phyloP scores from a whole-genome alignment of 2,329 filamentous ascomycete genomes.

The Sporothrix dimorphospora region DNA sequence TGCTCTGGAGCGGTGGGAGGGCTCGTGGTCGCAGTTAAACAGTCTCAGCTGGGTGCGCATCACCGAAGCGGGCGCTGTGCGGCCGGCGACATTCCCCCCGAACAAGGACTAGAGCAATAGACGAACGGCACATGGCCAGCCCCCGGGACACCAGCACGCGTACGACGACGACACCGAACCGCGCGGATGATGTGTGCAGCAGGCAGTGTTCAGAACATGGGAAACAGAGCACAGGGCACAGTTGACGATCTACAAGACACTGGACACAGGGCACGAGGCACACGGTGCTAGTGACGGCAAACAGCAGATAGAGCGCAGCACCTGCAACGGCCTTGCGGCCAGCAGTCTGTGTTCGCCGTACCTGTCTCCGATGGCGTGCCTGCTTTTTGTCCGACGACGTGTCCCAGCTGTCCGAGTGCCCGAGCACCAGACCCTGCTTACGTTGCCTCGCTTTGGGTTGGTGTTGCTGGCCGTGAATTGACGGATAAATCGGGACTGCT shows the following conservation, averaged over 20 bases:
- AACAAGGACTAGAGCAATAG: conserved; percentile 39
- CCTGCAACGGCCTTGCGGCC: background rate
- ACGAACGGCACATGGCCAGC: background rate
- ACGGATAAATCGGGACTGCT: background rate
- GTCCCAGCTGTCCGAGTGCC: background rate
- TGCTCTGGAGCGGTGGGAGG: conserved; percentile 74
- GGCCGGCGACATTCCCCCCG: conserved; percentile 79
- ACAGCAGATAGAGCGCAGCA: background rate
- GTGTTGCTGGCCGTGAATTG: background rate
- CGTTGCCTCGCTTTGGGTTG: background rate
- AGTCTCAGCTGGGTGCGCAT: conserved; percentile 78
- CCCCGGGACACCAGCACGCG: background rate
- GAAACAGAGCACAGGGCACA: background rate
- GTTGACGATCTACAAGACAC: background rate
- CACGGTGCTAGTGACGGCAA: background rate
- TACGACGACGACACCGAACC: background rate
- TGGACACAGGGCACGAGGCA: background rate
- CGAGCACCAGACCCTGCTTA: background rate
- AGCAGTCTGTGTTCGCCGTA: background rate
- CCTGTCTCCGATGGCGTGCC: background rate
- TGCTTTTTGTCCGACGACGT: background rate
- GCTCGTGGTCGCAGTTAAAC: conserved; percentile 79
- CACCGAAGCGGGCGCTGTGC: conserved; percentile 63
- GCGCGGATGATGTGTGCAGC: background rate
- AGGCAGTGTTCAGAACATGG: background rate